Conservation (phyloP, 257 asterid genomes). For the Ocimum tenuiflorum region DNA sequence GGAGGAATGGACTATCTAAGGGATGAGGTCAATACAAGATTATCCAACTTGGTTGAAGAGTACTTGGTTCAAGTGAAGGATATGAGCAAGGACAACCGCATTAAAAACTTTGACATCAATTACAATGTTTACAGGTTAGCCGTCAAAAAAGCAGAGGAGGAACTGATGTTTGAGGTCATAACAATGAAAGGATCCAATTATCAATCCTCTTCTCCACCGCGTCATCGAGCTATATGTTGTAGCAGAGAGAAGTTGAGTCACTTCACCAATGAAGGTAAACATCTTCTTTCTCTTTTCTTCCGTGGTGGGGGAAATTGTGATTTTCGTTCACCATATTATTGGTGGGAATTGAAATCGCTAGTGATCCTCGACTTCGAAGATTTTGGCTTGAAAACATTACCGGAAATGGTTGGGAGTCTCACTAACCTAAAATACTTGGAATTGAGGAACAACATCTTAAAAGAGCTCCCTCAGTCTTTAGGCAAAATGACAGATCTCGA, state of each 20-base stretch:
- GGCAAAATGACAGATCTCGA: neutral
- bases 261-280: too few relatives aligned
- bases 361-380: constrained; percentile 15
- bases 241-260: neutral
- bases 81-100: neutral
- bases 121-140: constrained; percentile 14
- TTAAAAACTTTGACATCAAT: constrained; percentile 1
- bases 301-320: too few relatives aligned
- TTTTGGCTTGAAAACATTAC: neutral
- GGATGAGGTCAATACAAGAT: neutral
- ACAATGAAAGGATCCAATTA: too few relatives aligned
- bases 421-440: neutral
- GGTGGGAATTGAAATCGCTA: constrained; percentile 6
- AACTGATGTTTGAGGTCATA: neutral
- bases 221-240: constrained; percentile 8
- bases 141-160: constrained; percentile 15
- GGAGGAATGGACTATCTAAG: constrained; percentile 5
- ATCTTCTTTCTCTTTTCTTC: constrained; percentile 5
- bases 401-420: neutral
- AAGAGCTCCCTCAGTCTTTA: constrained; percentile 11
- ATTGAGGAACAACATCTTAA: neutral
- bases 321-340: neutral
- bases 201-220: neutral
- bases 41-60: neutral
- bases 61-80: constrained; percentile 11